phyloP scores from a whole-genome alignment of 2,329 filamentous ascomycete genomes.

The Ophiostoma montium region DNA sequence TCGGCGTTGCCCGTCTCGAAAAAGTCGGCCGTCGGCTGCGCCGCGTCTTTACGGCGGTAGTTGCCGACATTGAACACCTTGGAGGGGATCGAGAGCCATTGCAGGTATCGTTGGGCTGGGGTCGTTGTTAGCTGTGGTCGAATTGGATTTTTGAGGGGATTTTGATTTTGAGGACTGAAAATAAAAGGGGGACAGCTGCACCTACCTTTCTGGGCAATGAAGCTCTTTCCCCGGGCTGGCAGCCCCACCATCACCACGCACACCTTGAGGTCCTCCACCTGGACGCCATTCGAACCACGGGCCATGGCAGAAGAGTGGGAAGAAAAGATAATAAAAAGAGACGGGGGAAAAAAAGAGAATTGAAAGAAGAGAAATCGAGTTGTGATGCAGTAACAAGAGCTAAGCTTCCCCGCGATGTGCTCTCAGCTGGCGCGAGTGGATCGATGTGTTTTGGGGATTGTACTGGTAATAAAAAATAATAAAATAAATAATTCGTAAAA shows the following conservation, averaged over 20 bases:
- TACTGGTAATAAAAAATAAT: background rate
- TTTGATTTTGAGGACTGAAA: no score
- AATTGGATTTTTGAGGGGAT: no score
- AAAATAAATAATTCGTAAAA: background rate
- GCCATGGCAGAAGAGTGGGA: background rate
- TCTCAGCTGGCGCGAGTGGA: background rate
- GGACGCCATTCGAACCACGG: conserved; percentile 49
- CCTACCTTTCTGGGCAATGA: conserved; percentile 92
- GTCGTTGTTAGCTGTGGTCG: background rate
- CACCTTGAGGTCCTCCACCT: conserved; percentile 92
- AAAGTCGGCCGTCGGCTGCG: conserved; percentile 85
- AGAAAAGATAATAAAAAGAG: background rate
- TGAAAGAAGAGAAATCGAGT: background rate
- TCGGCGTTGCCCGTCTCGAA: conserved; percentile 85
- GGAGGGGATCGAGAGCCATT: conserved; percentile 89
- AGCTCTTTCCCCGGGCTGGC: conserved; percentile 88
- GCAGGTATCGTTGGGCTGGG: conserved; percentile 78
- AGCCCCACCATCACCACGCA: conserved; percentile 98
- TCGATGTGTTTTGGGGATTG: background rate
- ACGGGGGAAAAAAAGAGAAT: background rate
- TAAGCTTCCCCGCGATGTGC: conserved; percentile 1
- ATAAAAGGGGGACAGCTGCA: background rate
- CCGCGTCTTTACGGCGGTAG: conserved; percentile 80
- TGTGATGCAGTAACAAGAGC: background rate
- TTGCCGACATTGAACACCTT: conserved; percentile 96